Evolutionary conservation across 1,284 basidiomycete species (phyloP).

Genomic region (Tilletia caries): DNA sequence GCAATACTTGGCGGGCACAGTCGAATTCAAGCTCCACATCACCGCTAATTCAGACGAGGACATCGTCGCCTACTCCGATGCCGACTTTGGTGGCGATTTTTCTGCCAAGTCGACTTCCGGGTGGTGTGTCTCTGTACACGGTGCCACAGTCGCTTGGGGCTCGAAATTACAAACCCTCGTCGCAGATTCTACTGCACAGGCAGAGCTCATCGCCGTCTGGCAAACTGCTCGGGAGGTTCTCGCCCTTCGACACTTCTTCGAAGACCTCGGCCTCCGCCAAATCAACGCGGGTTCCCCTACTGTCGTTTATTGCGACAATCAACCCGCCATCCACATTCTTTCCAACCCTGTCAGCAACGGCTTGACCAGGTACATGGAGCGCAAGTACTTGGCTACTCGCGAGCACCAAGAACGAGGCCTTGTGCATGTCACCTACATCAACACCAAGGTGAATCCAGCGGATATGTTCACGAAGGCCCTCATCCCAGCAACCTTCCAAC

Average conservation of each 20-base stretch:
- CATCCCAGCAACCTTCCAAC: background rate
- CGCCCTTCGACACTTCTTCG: background rate
- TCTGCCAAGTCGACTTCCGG: background rate
- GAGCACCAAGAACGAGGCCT: background rate
- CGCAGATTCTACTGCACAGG: background rate
- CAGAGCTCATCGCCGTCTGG: conserved; percentile 1
- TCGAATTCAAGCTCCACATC: background rate
- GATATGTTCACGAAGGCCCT: background rate
- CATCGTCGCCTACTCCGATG: background rate
- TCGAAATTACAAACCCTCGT: background rate
- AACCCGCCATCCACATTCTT: background rate
- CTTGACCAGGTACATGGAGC: background rate
- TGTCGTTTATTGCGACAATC: conserved; percentile 2
- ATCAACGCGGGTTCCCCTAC: background rate
- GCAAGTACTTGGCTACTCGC: background rate
- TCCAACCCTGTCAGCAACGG: background rate
- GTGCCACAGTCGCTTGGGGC: background rate
- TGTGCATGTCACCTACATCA: background rate
- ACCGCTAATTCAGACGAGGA: background rate
- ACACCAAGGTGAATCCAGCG: background rate
- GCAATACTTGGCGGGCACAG: background rate
- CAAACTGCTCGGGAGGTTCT: background rate
- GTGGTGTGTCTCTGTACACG: background rate
- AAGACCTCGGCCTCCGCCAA: background rate
- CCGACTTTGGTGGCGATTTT: background rate